Conservation (phyloP, 2,329 filamentous ascomycete genomes). For the Aureobasidium zeae region DNA sequence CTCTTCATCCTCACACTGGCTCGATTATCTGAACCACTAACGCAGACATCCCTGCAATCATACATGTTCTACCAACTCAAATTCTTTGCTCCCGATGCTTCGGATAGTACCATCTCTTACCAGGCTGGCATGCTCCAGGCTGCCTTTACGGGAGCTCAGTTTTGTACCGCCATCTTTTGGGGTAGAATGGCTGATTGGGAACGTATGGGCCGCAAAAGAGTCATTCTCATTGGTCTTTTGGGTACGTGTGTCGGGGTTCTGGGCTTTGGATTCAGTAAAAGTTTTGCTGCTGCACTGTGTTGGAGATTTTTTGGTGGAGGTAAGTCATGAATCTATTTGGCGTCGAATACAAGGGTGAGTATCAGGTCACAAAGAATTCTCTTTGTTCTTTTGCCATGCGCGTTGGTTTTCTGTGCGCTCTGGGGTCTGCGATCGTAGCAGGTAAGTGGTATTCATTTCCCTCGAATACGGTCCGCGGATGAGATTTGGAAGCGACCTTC, state of each 20-base stretch:
- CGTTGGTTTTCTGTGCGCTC: too few relatives aligned
- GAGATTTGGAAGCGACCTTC: too few relatives aligned
- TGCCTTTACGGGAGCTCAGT: conserved; percentile 73
- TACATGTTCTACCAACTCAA: conserved; percentile 88
- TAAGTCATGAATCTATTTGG: not conserved
- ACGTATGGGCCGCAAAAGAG: conserved; percentile 59
- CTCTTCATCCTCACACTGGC: conserved; percentile 68
- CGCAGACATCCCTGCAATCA: conserved; percentile 65
- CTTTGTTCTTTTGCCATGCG: too few relatives aligned
- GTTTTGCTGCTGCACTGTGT: conserved; percentile 52
- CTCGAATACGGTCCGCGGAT: too few relatives aligned
- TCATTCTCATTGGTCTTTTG: conserved; percentile 65
- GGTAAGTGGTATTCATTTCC: too few relatives aligned
- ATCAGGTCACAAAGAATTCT: not conserved
- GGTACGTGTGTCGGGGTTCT: conserved; percentile 59
- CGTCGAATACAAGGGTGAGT: not conserved
- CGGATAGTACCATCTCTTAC: conserved; percentile 57
- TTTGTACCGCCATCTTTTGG: conserved; percentile 75
- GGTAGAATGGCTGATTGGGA: conserved; percentile 60
- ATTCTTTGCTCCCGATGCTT: conserved; percentile 52
- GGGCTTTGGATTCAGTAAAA: conserved; percentile 60
- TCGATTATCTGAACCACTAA: conserved; percentile 71
- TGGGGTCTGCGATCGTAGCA: too few relatives aligned
- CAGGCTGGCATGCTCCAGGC: conserved; percentile 72
- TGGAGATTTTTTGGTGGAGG: conserved; percentile 58